Evolutionary conservation across 306 rosid genomes (phyloP), one percentile per base, ranked within the genome.

Genomic region (Pyrus pyrifolia): DNA sequence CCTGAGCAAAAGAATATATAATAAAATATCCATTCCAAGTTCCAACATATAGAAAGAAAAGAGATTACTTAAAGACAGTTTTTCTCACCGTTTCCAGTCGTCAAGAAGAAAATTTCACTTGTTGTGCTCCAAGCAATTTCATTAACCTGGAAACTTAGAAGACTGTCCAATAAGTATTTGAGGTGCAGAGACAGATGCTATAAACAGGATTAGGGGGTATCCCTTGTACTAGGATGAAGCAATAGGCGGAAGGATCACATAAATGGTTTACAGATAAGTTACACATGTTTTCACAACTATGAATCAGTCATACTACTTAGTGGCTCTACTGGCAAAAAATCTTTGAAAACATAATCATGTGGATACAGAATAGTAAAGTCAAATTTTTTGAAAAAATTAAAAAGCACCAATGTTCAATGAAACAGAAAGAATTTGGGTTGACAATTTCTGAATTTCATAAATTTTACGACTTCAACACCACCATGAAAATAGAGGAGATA

Each of bases 71-170:
- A 33, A 67, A 30, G 29, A 73, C 64, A 59, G 68, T 10, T 68
- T 73, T 72, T 23, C 86, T 85, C 83, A 94, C 98, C 98, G 55
- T 91, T 91, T 86, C 98, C 97, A 19, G 97, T 95, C 4, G 98
- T 95, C 82, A 95, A 79, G 68, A 92, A 90, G 81, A 95, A 95
- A 90, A 87, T 88, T 76, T 95, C 98, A 58, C 97, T 96, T 4
- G 91, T 90, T 92, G 89, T 92, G 87, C 90, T 92, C 98, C 98
- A 92, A 51, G 98, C 93, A 86, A 94, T 94, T 84, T 94, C 98
- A 83, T 94, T 94, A 38, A 94, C 97, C 98, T 94, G 81, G 66
- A 73, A 60, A 79, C 65, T 25, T 38, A 53, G 68, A 25, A 58
- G 74, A 73, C 29, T 3, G 7, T 44, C 72, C 40, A 72, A 52